These are phyloP conservation scores for Daldinia loculata DNA, from an alignment of 495 filamentous ascomycete species.

Conservation along the genomic window DNA sequence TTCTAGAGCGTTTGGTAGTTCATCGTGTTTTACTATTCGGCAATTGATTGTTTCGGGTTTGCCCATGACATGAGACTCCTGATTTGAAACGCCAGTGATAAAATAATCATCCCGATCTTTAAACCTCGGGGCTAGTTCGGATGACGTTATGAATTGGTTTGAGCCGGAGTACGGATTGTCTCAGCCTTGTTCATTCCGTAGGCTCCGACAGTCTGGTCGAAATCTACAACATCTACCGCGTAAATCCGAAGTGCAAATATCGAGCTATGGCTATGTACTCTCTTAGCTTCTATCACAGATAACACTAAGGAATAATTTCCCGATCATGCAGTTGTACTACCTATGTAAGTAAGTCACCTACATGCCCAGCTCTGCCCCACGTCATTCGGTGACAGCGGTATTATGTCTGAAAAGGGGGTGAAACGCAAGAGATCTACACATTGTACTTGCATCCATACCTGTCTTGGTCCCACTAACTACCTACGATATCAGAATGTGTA, in stretches of 20 bases:
- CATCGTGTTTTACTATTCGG: constrained; percentile 26
- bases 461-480: background rate
- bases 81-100: constrained; percentile 28
- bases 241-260: constrained; percentile 3
- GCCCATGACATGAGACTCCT: constrained; percentile 9
- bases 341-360: constrained; percentile 7
- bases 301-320: constrained; percentile 6
- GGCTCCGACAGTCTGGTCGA: constrained; percentile 5
- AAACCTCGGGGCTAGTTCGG: constrained; percentile 18
- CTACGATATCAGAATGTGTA: background rate
- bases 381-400: constrained; percentile 19
- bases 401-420: constrained; percentile 28
- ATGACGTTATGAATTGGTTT: constrained; percentile 28
- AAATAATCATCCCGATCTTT: constrained; percentile 29
- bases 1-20: constrained; percentile 1
- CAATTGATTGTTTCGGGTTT: constrained; percentile 30
- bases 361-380: constrained; percentile 14
- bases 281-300: background rate
- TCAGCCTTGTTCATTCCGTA: constrained; percentile 24
- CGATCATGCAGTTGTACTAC: constrained; percentile 18
- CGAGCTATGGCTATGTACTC: background rate
- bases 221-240: constrained; percentile 5
- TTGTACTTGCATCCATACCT: background rate
- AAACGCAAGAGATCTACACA: constrained; percentile 4
- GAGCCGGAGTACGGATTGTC: constrained; percentile 22